Conservation (phyloP, 2,329 filamentous ascomycete genomes). For the Escovopsis sp. region DNA sequence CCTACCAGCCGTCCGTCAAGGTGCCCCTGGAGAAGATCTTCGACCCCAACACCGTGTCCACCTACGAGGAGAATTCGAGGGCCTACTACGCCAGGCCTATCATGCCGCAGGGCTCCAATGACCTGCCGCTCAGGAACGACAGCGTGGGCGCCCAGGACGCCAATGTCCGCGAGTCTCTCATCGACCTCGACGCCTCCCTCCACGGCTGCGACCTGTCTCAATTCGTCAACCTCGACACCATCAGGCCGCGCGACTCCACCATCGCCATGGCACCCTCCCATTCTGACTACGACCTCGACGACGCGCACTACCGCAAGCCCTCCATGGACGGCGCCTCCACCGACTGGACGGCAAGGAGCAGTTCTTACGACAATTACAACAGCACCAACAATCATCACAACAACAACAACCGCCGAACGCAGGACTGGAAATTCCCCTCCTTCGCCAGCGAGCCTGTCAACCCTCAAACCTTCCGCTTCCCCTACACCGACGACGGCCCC, state of each 20-base stretch:
- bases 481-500: conserved; percentile 22
- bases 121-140: conserved; percentile 44
- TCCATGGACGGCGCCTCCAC: conserved; percentile 42
- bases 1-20: conserved; percentile 40
- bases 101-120: conserved; percentile 29
- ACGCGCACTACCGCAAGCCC: conserved; percentile 28
- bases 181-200: conserved; percentile 47
- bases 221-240: conserved; percentile 47
- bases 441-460: conserved; percentile 38
- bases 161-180: conserved; percentile 45
- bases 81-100: conserved; percentile 39
- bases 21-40: conserved; percentile 50
- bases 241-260: conserved; percentile 32
- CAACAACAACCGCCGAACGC: conserved; percentile 34
- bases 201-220: conserved; percentile 38
- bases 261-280: no score
- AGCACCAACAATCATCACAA: no score
- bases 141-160: conserved; percentile 24
- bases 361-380: no score
- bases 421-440: conserved; percentile 44
- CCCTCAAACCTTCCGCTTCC: conserved; percentile 29
- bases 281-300: conserved; percentile 33
- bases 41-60: conserved; percentile 48
- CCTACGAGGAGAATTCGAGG: conserved; percentile 47
- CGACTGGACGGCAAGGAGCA: no score